Conservation (phyloP, 306 rosid genomes). For the Sesbania bispinosa region DNA sequence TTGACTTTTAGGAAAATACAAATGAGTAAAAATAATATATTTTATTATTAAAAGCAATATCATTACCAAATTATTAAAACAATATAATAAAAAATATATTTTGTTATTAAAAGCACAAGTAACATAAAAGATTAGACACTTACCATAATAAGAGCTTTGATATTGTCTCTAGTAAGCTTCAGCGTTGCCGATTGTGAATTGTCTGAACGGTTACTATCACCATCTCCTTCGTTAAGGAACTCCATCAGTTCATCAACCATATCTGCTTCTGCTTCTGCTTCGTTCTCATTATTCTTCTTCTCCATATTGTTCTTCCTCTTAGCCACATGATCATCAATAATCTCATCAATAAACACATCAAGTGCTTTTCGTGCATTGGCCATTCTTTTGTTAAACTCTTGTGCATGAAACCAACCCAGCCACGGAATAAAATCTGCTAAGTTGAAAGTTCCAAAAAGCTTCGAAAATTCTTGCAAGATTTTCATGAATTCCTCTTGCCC, state of each 20-base stretch:
- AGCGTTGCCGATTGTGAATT: no score
- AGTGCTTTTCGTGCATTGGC: slow-evolving; percentile 48
- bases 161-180: slow-evolving; percentile 57
- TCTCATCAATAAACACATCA: slow-evolving; percentile 56
- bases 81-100: no score
- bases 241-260: slow-evolving; percentile 78
- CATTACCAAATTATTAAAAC: no score
- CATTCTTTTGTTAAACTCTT: slow-evolving; percentile 46
- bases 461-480: slow-evolving; percentile 69
- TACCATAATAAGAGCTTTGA: slow-evolving; percentile 83
- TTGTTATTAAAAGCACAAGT: no score
- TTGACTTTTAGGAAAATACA: no score
- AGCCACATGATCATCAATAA: slow-evolving; percentile 55
- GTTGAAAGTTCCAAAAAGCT: slow-evolving; percentile 72
- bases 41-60: no score
- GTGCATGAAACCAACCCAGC: slow-evolving; percentile 56
- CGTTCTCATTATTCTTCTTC: neutral
- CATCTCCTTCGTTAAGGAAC: slow-evolving; percentile 43
- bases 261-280: slow-evolving; percentile 38
- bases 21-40: no score
- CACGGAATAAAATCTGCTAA: slow-evolving; percentile 57
- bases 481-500: slow-evolving; percentile 66
- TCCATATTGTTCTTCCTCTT: slow-evolving; percentile 26
- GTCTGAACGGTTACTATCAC: neutral
- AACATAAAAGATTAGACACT: neutral